Evolutionary conservation across 2,329 filamentous ascomycete species (phyloP), one percentile per base, ranked within the genome.

Genomic region (Claviceps sp.): DNA sequence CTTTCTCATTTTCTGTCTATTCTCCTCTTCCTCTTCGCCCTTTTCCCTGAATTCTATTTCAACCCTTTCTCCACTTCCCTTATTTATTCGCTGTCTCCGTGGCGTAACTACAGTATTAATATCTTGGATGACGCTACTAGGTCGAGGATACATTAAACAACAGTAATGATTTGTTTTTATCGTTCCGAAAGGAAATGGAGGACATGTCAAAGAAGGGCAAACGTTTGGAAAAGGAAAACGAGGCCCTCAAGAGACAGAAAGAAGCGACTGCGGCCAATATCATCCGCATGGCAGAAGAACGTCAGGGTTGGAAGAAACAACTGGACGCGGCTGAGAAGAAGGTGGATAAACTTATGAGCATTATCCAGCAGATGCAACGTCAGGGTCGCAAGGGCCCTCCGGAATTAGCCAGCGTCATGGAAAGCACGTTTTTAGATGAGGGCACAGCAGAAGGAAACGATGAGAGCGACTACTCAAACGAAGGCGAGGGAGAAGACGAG

Each of bases 161-260:
- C 66, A 95, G 89, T 69, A 97, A 97, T 72, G 93, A 97, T 66
- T 75, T 97, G 51, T 97, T 97, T 69, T 74, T 96, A 59, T 96
- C 93, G 1, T 97, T 97, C 70, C 82, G 91, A 51, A 96, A 95
- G 72, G 93, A 97, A 70, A 97, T 97, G 90, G 93, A 97, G 70
- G 93, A 97, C 64, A 97, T 97, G 90, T 95, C 90, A 1, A 96
- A 96, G 73, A 97, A 97, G 73, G 95, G 91, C 5, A 96, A 96
- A 70, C 84, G 89, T 26, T 75, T 98, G 50, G 93, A 98, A 68
- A 95, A 95, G 70, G 93, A 98, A 64, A 97, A 98, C 62, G 85
- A 93, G 60, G 85, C 81, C 17, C 78, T 95, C 50, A 95, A 89
- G 58, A 82, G 91, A 52, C 95, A 96, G 68, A 91, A 96, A 67